Evolutionary conservation across 768 basidiomycete genomes (phyloP).

Genomic region (Leccinum rimulosum): DNA sequence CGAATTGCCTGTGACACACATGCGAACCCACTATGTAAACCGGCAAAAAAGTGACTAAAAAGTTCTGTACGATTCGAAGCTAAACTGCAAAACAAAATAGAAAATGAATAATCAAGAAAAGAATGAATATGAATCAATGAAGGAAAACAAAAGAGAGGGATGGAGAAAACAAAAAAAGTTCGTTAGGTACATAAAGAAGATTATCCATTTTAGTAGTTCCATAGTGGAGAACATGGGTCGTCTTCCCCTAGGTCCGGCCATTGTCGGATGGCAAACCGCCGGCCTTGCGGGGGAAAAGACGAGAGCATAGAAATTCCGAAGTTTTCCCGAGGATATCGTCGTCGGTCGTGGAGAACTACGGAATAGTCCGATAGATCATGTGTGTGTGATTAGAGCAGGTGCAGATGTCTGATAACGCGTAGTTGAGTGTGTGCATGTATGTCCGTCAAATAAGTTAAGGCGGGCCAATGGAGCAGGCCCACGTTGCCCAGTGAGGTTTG

Average conservation of each 20-base stretch:
- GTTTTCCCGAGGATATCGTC: conserved; percentile 26
- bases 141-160: background rate
- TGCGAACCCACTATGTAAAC: conserved; percentile 5
- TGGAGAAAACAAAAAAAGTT: conserved; percentile 7
- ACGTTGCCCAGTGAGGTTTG: conserved; percentile 9
- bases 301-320: conserved; percentile 22
- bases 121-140: background rate
- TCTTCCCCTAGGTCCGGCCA: conserved; percentile 3
- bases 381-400: conserved; percentile 29
- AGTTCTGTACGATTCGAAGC: conserved; percentile 16
- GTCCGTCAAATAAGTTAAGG: conserved; percentile 31
- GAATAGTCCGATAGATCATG: conserved; percentile 13
- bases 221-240: conserved; percentile 18
- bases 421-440: conserved; percentile 21
- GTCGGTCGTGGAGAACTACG: conserved; percentile 24
- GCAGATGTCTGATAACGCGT: conserved; percentile 15
- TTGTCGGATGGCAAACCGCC: conserved; percentile 3
- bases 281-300: conserved; percentile 14
- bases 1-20: conserved; percentile 9
- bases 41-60: conserved; percentile 21
- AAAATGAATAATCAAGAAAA: conserved; percentile 31
- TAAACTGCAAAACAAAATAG: conserved; percentile 31
- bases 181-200: conserved; percentile 24
- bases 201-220: conserved; percentile 28
- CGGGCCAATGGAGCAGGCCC: conserved; percentile 7